These are phyloP conservation scores for Hypoxylon sp. DNA, from an alignment of 2,329 filamentous ascomycete genomes.

Conservation along the genomic window DNA sequence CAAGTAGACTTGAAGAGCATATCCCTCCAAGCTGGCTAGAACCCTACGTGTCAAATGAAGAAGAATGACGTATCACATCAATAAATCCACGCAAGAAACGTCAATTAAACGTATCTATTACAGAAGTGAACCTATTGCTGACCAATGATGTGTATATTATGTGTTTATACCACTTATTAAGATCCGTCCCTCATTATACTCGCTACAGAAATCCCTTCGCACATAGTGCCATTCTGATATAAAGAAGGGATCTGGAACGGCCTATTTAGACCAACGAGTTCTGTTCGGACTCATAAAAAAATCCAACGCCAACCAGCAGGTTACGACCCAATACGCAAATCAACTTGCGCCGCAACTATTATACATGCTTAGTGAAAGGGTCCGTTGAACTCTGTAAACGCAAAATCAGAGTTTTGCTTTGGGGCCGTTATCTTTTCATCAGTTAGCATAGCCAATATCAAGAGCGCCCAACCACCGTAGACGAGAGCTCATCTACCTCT, in stretches of 20 bases:
- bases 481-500: not conserved
- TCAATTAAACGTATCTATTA: not conserved
- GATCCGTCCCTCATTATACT: not conserved
- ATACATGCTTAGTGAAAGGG: constrained; percentile 9
- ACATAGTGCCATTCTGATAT: not conserved
- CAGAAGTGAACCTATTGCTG: not conserved
- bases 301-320: not conserved
- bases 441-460: constrained; percentile 25
- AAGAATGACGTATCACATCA: constrained; percentile 3
- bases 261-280: not conserved
- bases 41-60: not conserved
- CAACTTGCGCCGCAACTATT: constrained; percentile 3
- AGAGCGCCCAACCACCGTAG: not conserved
- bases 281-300: not conserved
- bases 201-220: not conserved
- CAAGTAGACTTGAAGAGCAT: not conserved
- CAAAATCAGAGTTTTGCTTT: constrained; percentile 35
- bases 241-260: not conserved
- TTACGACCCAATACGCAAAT: not conserved
- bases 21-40: not conserved
- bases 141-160: not conserved
- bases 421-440: constrained; percentile 17
- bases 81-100: not conserved
- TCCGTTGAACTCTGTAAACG: not conserved
- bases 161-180: constrained; percentile 5